A percentile compares a stretch with the other conserved stretches of the same genome.
These are phyloP conservation scores for Kluyveromyces starmeri DNA, from an alignment of 805 yeast genomes.

Conservation along the genomic window DNA sequence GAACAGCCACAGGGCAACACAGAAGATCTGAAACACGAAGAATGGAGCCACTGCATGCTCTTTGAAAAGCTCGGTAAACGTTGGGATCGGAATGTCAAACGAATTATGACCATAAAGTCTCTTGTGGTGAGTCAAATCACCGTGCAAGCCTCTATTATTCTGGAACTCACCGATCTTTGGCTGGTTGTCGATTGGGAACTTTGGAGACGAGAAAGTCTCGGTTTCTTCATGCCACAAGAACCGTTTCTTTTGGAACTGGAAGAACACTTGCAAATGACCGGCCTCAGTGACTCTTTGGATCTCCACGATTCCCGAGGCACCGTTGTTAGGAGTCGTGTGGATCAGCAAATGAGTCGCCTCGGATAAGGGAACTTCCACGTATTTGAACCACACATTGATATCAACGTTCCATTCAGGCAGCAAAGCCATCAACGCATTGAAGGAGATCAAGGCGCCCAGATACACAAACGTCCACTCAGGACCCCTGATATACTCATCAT, in stretches of 20 bases:
- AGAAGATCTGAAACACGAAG: slow-evolving; percentile 92
- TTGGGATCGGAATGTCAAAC: slow-evolving; percentile 93
- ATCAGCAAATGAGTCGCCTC: slow-evolving; percentile 69
- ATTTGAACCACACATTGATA: slow-evolving; percentile 63
- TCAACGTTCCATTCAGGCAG: slow-evolving; percentile 91
- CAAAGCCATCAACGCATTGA: slow-evolving; percentile 71
- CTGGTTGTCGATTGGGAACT: slow-evolving; percentile 49
- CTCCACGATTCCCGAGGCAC: slow-evolving; percentile 69
- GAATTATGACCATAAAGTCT: slow-evolving; percentile 75
- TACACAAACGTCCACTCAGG: slow-evolving; percentile 95
- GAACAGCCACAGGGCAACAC: slow-evolving; percentile 91
- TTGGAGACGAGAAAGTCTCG: slow-evolving; percentile 68
- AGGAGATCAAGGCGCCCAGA: slow-evolving; percentile 59
- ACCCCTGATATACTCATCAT: slow-evolving; percentile 78
- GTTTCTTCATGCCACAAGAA: slow-evolving; percentile 55
- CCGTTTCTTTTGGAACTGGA: slow-evolving; percentile 86
- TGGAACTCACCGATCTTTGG: slow-evolving; percentile 55
- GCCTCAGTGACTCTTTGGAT: slow-evolving; percentile 48
- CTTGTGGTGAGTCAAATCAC: slow-evolving; percentile 39
- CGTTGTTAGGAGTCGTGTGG: slow-evolving; percentile 77
- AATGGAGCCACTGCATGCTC: slow-evolving; percentile 99
- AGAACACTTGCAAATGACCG: slow-evolving; percentile 57
- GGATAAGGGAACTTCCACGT: slow-evolving; percentile 41
- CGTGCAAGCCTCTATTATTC: slow-evolving; percentile 43
- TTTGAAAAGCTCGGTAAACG: slow-evolving; percentile 80